Evolutionary conservation across 2,329 filamentous ascomycete species (phyloP).

Genomic region (Dendrostoma leiphaemia): DNA sequence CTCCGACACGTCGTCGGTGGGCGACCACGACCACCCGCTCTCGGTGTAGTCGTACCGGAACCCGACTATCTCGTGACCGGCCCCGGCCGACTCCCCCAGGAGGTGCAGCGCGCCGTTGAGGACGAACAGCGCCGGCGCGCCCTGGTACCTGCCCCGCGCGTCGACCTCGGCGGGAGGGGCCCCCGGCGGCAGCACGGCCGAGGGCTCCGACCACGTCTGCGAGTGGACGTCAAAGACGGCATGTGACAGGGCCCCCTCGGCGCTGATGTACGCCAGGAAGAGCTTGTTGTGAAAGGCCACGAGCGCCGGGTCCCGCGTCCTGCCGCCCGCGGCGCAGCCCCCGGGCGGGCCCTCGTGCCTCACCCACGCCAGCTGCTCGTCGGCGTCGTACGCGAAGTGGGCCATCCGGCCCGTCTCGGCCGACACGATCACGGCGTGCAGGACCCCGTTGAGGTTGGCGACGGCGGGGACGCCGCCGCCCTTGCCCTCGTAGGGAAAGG

Average conservation of each 20-base stretch:
- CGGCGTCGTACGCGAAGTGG: constrained; percentile 32
- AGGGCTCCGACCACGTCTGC: constrained; percentile 17
- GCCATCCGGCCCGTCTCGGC: constrained; percentile 26
- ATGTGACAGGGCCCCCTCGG: constrained; percentile 27
- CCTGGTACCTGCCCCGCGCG: constrained; percentile 15
- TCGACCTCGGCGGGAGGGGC: constrained; percentile 14
- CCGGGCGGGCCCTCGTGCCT: constrained; percentile 21
- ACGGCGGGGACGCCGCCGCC: constrained; percentile 29
- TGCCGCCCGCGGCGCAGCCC: constrained; percentile 24
- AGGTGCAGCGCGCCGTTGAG: constrained; percentile 30
- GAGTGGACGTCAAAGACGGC: constrained; percentile 25
- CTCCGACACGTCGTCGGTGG: constrained; percentile 31
- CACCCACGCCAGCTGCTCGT: constrained; percentile 25
- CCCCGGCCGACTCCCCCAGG: constrained; percentile 27
- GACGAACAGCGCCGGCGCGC: constrained; percentile 33
- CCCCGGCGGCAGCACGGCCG: not conserved
- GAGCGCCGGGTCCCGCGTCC: constrained; percentile 26
- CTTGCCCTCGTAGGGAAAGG: constrained; percentile 24
- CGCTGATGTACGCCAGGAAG: constrained; percentile 29
- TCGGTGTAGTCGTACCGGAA: constrained; percentile 29
- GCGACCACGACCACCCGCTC: constrained; percentile 31
- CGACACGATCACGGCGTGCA: constrained; percentile 31
- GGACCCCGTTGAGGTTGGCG: constrained; percentile 31
- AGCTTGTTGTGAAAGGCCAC: constrained; percentile 35
- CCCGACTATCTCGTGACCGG: constrained; percentile 27